Percentiles rank a stretch among this genome's conserved stretches.
phyloP scores from a whole-genome alignment of 2,329 filamentous ascomycete species.

The Lecanicillium sp. region DNA sequence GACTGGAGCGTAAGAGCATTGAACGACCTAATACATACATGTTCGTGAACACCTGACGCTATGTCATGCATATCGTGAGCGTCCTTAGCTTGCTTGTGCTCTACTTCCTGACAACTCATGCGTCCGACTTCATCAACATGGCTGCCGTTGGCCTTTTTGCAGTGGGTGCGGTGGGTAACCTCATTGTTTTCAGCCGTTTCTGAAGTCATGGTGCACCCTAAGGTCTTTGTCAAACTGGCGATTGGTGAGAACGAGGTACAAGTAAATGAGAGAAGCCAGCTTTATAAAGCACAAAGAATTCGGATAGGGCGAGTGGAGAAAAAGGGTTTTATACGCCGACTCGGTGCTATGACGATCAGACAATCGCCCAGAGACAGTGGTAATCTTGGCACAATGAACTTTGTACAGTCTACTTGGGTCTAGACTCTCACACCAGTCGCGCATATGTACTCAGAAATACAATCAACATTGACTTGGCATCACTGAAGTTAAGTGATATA shows the following conservation, averaged over 20 bases:
- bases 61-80: background rate
- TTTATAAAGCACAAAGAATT: too few relatives aligned
- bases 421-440: too few relatives aligned
- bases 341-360: too few relatives aligned
- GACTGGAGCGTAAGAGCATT: background rate
- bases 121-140: background rate
- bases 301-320: too few relatives aligned
- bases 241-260: background rate
- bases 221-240: background rate
- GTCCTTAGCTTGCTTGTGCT: background rate
- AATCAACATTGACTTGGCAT: too few relatives aligned
- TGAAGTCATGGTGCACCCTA: background rate
- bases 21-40: background rate
- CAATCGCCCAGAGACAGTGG: too few relatives aligned
- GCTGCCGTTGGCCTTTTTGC: background rate
- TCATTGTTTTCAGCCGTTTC: background rate
- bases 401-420: too few relatives aligned
- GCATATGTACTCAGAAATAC: too few relatives aligned
- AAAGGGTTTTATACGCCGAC: too few relatives aligned
- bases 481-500: too few relatives aligned
- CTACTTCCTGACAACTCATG: background rate
- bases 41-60: background rate
- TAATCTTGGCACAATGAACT: too few relatives aligned
- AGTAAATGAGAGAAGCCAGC: background rate
- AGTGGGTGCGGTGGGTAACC: background rate